Base-by-base conservation (phyloP, 2,329 filamentous ascomycete genomes). In the Fonsecaea monophora region DNA sequence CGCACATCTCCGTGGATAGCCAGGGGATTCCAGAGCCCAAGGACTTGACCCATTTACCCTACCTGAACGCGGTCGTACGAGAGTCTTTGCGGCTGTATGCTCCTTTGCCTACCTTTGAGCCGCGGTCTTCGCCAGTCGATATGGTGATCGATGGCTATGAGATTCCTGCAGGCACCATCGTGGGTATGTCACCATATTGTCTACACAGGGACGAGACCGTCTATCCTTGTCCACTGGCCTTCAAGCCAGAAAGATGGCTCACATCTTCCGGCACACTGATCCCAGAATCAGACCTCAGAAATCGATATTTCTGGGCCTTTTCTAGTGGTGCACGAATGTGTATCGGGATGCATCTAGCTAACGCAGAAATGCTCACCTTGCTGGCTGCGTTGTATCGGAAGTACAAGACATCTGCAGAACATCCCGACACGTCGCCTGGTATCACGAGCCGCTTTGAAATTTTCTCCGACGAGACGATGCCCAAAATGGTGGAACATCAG, bases 281-380 rank as follows among this genome's bases (percentile, higher is more conserved):
- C 57, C 69, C 69, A 34, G 71, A 71, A 56, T 65, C 64, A 13
- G 68, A 71, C 32, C 21, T 59, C 30, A 61, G 64, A 50, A 72
- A 73, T 61, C 66, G 69, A 60, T 72, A 64, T 62, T 80, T 75
- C 53, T 80, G 78, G 78, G 74, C 78, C 8, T 79, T 79, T 48
- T 79, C 78, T 1, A 78, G 77, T 58, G 78, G 78, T 45, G 78
- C 74, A 15, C 72, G 78, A n/a, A 80, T 80, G 78, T 80, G 76
- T 63, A 77, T 81, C 70, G 78, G 79, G 0, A 71, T 78, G 68
- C 76, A 78, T 72, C 74, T 84, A 8, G 83, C 83, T 1, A 82
- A 83, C 78, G 81, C 81, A 12, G 82, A 84, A 70, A 84, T 85
- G 82, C 82, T 79, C 0, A 82, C 80, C 1, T 71, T 85, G 7